Evolutionary conservation across 495 filamentous ascomycete species (phyloP).

Genomic region (Astrocystis sublimbata): DNA sequence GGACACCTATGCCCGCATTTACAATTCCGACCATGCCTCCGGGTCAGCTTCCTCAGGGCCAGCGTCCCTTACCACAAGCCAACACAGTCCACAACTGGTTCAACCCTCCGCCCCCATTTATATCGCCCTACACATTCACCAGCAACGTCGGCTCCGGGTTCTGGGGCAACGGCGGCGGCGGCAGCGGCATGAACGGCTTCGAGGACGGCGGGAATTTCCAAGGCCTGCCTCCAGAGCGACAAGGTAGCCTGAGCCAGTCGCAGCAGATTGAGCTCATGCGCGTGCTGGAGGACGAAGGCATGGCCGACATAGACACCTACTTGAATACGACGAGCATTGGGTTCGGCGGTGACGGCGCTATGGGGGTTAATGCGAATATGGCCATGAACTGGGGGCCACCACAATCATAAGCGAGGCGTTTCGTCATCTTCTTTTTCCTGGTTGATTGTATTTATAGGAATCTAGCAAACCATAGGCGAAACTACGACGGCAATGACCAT

Average conservation of each 20-base stretch:
- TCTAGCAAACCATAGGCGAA: not conserved
- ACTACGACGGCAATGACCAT: not conserved
- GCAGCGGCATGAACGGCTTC: constrained; percentile 36
- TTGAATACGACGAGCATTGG: constrained; percentile 47
- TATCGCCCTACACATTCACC: constrained; percentile 54
- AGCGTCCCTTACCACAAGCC: constrained; percentile 40
- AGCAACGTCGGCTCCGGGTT: constrained; percentile 47
- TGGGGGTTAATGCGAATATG: constrained; percentile 23
- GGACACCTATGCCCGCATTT: constrained; percentile 33
- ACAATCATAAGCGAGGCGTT: constrained; percentile 18
- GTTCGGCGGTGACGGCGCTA: constrained; percentile 21
- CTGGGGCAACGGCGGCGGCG: constrained; percentile 42
- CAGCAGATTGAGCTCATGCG: constrained; percentile 72
- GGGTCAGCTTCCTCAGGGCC: constrained; percentile 33
- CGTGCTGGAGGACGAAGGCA: constrained; percentile 63
- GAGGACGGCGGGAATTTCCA: constrained; percentile 29
- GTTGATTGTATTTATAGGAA: not conserved
- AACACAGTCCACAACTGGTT: constrained; percentile 44
- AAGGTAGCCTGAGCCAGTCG: constrained; percentile 66
- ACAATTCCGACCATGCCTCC: constrained; percentile 41
- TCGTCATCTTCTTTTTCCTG: not conserved
- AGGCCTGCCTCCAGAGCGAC: constrained; percentile 44
- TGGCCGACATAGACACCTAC: constrained; percentile 62
- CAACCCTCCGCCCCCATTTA: constrained; percentile 53
- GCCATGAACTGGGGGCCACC: constrained; percentile 26